These are phyloP conservation scores for Mycena rebaudengoi DNA, from an alignment of 768 basidiomycete species.

Conservation along the genomic window DNA sequence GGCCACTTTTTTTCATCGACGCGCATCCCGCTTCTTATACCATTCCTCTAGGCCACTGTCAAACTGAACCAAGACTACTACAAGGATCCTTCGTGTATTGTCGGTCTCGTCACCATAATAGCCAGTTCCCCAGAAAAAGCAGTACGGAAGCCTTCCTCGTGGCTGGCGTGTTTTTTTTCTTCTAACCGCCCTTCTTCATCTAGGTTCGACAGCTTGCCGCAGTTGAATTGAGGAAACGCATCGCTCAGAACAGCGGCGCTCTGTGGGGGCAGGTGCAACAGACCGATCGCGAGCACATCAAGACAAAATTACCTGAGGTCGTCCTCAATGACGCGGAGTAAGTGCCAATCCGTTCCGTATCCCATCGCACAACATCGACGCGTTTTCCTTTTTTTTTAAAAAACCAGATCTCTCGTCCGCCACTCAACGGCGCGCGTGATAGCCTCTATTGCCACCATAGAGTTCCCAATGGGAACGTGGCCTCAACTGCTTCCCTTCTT, in stretches of 20 bases:
- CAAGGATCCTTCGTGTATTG: conserved; percentile 89
- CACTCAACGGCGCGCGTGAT: conserved; percentile 93
- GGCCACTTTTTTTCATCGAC: conserved; percentile 42
- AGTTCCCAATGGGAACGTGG: conserved; percentile 85
- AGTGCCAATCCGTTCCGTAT: conserved; percentile 33
- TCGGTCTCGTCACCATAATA: conserved; percentile 88
- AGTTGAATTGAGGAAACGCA: conserved; percentile 95
- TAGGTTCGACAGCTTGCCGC: conserved; percentile 97
- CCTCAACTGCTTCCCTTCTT: conserved; percentile 89
- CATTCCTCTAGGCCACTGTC: conserved; percentile 77
- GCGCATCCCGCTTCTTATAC: conserved; percentile 9
- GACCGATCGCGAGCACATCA: conserved; percentile 82
- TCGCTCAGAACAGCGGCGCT: conserved; percentile 78
- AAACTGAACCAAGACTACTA: conserved; percentile 93
- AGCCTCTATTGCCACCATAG: conserved; percentile 90
- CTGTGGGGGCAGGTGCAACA: conserved; percentile 81
- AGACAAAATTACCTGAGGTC: conserved; percentile 79
- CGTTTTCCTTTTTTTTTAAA: conserved; percentile 23
- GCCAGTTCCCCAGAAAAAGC: conserved; percentile 76
- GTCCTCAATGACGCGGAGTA: conserved; percentile 83
- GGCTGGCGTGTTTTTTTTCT: conserved; percentile 3
- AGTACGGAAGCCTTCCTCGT: conserved; percentile 60
- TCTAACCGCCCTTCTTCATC: conserved; percentile 6
- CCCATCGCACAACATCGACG: conserved; percentile 21
- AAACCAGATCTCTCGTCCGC: conserved; percentile 90